These are phyloP conservation scores for Thinopyrum elongatum DNA, from an alignment of 176 grass and related monocot genomes.

Conservation along the genomic window DNA sequence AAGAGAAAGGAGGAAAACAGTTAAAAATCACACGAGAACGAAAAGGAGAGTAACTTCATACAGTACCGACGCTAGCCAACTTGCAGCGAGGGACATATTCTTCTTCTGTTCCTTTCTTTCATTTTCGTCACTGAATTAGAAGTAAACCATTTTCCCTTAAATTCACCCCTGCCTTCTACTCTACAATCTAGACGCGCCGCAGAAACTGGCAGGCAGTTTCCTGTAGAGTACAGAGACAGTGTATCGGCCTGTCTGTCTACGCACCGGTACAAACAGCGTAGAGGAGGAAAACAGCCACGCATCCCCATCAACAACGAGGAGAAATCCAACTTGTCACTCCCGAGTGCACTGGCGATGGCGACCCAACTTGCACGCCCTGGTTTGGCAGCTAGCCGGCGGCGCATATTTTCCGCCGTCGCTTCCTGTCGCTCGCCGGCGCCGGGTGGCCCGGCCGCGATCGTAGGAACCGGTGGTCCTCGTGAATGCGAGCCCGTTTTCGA, in stretches of 20 bases:
- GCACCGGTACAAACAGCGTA: neutral
- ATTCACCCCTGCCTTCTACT: neutral
- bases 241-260: neutral
- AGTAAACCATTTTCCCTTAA: too few species aligned
- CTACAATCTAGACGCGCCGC: neutral
- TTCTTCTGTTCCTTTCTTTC: neutral
- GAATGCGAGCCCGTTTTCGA: constrained; percentile 1
- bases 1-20: neutral
- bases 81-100: neutral
- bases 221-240: neutral
- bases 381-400: constrained; percentile 22
- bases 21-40: neutral
- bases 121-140: neutral
- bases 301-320: constrained; percentile 9
- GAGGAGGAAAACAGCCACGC: neutral
- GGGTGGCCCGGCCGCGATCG: neutral
- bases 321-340: constrained; percentile 5
- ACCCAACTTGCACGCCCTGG: constrained; percentile 26
- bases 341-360: neutral
- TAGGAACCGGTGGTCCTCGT: constrained; percentile 25
- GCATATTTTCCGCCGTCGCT: neutral
- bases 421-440: neutral
- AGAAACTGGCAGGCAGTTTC: neutral
- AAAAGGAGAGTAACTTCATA: neutral
- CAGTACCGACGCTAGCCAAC: neutral